Percentiles rank a stretch among this genome's conserved stretches.
Conservation (phyloP, 768 basidiomycete species). For the Hirschioporus abietinus region DNA sequence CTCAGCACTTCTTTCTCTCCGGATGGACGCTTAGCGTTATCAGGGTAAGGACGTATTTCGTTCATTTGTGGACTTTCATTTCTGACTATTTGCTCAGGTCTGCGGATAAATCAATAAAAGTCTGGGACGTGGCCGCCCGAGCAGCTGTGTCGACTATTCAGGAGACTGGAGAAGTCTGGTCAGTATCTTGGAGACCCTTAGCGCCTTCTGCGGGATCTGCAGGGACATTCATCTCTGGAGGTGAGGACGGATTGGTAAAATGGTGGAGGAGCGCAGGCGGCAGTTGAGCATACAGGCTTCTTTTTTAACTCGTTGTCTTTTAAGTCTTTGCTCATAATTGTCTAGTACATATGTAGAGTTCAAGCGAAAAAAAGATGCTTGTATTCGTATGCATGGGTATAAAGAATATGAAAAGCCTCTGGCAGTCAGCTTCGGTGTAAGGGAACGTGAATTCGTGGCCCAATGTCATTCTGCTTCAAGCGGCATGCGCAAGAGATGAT, state of each 20-base stretch:
- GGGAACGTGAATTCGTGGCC: too few relatives aligned
- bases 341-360: too few relatives aligned
- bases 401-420: too few relatives aligned
- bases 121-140: slow-evolving; percentile 80
- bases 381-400: too few relatives aligned
- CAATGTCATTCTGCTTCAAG: too few relatives aligned
- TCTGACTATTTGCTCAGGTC: slow-evolving; percentile 41
- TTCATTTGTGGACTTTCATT: not conserved
- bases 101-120: slow-evolving; percentile 79
- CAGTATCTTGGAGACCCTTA: slow-evolving; percentile 73
- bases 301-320: too few relatives aligned
- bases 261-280: slow-evolving; percentile 77
- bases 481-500: too few relatives aligned
- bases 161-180: slow-evolving; percentile 80
- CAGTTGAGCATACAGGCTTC: slow-evolving; percentile 22
- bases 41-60: slow-evolving; percentile 52
- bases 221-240: slow-evolving; percentile 68
- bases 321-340: too few relatives aligned
- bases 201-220: slow-evolving; percentile 47
- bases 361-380: too few relatives aligned
- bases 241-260: slow-evolving; percentile 65
- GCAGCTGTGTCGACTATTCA: slow-evolving; percentile 71
- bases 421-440: too few relatives aligned
- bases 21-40: slow-evolving; percentile 72
- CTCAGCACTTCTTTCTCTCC: slow-evolving; percentile 78